Evolutionary conservation across 805 yeast species (phyloP).

Genomic region (Candida hungchunana): DNA sequence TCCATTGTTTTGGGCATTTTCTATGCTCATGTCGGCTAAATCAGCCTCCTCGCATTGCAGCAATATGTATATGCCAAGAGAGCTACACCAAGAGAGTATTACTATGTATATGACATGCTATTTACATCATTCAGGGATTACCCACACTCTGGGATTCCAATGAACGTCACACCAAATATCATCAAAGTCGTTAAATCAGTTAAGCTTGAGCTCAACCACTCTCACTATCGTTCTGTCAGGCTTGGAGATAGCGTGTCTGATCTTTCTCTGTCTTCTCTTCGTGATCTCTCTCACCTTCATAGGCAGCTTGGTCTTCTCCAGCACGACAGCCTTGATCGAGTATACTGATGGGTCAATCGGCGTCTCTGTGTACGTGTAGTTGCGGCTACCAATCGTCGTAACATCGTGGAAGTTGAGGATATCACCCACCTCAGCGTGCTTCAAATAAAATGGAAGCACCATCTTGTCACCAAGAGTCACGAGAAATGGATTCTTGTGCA

Average conservation of each 20-base stretch:
- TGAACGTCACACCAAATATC: too few relatives aligned
- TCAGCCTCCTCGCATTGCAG: too few relatives aligned
- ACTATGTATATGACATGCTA: conserved; percentile 2
- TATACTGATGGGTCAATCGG: conserved; percentile 51
- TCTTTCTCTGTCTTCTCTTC: conserved; percentile 75
- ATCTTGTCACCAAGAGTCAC: conserved; percentile 90
- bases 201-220: conserved; percentile 65
- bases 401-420: conserved; percentile 69
- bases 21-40: too few relatives aligned
- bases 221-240: conserved; percentile 75
- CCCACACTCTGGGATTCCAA: too few relatives aligned
- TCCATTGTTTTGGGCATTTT: too few relatives aligned
- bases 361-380: conserved; percentile 60
- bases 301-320: conserved; percentile 83
- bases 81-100: too few relatives aligned
- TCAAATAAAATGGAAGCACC: conserved; percentile 72
- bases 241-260: conserved; percentile 59
- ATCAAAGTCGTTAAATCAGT: conserved; percentile 15
- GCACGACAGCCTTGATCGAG: conserved; percentile 67
- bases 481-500: conserved; percentile 80
- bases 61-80: too few relatives aligned
- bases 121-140: too few relatives aligned
- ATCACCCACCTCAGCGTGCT: conserved; percentile 80
- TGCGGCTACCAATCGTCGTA: conserved; percentile 78
- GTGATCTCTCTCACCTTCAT: conserved; percentile 69